These are phyloP conservation scores for Rutstroemia sp. DNA, from an alignment of 2,329 filamentous ascomycete species.

Conservation along the genomic window DNA sequence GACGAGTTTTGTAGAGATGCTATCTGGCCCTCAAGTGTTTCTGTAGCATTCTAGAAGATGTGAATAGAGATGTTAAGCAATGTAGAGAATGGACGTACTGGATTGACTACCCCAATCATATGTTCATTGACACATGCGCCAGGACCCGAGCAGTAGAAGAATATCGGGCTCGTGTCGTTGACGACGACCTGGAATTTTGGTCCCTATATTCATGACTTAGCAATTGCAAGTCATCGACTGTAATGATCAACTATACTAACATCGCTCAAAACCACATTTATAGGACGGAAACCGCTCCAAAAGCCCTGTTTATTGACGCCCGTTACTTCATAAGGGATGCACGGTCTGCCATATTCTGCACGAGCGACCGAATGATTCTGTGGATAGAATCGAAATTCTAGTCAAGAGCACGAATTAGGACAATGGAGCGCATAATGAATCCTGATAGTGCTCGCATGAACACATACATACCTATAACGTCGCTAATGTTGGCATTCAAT, in stretches of 20 bases:
- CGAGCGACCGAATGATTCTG: conserved; percentile 55
- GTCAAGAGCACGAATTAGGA: neutral
- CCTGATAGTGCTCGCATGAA: no score
- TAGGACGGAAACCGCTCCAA: conserved; percentile 42
- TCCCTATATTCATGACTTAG: conserved; percentile 15
- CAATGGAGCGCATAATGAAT: no score
- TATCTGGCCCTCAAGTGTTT: conserved; percentile 20
- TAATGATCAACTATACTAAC: conserved; percentile 27
- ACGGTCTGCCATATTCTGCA: conserved; percentile 50
- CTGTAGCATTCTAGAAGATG: conserved; percentile 16
- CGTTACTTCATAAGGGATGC: conserved; percentile 53
- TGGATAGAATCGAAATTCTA: conserved; percentile 52
- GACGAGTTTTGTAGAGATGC: conserved; percentile 17
- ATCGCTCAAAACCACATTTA: conserved; percentile 35
- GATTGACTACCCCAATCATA: conserved; percentile 77
- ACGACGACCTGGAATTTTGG: conserved; percentile 40
- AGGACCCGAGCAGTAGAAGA: conserved; percentile 63
- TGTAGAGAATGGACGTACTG: conserved; percentile 35
- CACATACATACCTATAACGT: conserved; percentile 18
- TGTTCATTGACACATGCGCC: conserved; percentile 54
- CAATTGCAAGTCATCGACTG: neutral
- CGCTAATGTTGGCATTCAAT: conserved; percentile 18
- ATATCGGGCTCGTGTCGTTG: conserved; percentile 57
- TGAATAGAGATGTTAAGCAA: neutral
- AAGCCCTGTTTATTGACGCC: conserved; percentile 44